Base-by-base conservation (phyloP, 2,329 filamentous ascomycete genomes). In the Aspergillus carbonarius region DNA sequence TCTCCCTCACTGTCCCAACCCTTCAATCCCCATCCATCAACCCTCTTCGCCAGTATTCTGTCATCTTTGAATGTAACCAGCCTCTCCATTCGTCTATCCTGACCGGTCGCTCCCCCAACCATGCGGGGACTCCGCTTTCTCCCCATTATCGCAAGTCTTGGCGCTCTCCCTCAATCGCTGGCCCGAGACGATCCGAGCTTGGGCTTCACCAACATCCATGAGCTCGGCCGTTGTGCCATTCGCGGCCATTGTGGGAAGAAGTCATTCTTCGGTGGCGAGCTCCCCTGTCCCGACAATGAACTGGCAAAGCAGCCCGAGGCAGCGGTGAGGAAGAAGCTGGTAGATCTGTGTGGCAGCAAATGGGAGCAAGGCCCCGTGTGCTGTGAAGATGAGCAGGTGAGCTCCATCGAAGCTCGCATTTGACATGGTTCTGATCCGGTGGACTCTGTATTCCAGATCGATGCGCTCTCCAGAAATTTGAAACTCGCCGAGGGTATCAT, bases 281-380 rank as follows among this genome's bases (percentile, higher is more conserved):
- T 98, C 60, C 95, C 95, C 4, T 99, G 95, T 72, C 87, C 93
- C 13, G 93, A 99, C 77, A 99, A 99, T 73, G 92, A 83, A 4
- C 80, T 88, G 35, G 95, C 95, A 35, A 81, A 87, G 63, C 83
- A 89, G 34, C 93, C 93, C 1, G 85, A 89, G 20, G 83, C 85
- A 7, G 83, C 86, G 57, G 82, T 91, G 59, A 86, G 92, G 61
- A 82, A 89, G 68, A 88, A 93, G 78, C 82, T 99, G 55, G 87
- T 96, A 18, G 85, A 87, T 18, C 83, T 99, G 18, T 99, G 95
- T 72, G 95, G 96, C 40, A 82, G 86, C 34, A 89, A 95, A 77
- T 99, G 95, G 95, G 85, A 82, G 59, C 82, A 90, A 46, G 89
- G 90, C 0, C 86, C 92, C 3, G 88, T 98, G 10, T 99, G 95